These are phyloP conservation scores for Pythium aquatile DNA, from an alignment of 352 stramenopile species.

Conservation along the genomic window DNA sequence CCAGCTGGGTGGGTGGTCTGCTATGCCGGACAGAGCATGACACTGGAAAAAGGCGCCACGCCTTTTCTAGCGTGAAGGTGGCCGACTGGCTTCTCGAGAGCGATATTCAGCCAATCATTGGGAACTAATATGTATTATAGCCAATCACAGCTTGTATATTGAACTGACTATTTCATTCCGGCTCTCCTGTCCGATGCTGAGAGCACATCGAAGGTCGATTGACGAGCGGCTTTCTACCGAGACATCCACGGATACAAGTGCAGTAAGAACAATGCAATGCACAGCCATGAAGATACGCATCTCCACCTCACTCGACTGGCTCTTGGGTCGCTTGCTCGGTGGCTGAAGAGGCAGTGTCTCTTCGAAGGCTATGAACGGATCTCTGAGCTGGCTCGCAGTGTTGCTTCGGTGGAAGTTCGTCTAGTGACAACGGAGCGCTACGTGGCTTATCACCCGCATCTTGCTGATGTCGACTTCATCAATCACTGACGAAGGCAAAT, in stretches of 20 bases:
- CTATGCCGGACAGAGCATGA: background rate
- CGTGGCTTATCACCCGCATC: background rate
- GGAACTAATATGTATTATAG: background rate
- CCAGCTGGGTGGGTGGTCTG: background rate
- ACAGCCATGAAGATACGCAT: too few relatives aligned
- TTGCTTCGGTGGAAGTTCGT: background rate
- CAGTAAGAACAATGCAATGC: too few relatives aligned
- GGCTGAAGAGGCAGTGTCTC: slow-evolving; percentile 3
- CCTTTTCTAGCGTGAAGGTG: background rate
- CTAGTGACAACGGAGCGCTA: background rate
- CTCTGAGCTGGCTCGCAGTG: background rate
- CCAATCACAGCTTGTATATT: background rate
- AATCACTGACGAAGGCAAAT: background rate
- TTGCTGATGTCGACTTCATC: background rate
- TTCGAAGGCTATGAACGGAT: background rate
- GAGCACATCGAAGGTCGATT: too few relatives aligned
- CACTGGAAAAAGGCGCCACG: background rate
- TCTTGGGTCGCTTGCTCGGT: background rate
- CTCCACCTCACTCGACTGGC: background rate
- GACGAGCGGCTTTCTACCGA: too few relatives aligned
- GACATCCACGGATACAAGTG: too few relatives aligned
- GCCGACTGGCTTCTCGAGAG: background rate
- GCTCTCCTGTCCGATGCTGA: background rate
- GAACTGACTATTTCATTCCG: background rate
- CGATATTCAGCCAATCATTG: background rate